Evolutionary conservation across 192 early-diverging fungal species (phyloP).

Genomic region (Podila epicladia): DNA sequence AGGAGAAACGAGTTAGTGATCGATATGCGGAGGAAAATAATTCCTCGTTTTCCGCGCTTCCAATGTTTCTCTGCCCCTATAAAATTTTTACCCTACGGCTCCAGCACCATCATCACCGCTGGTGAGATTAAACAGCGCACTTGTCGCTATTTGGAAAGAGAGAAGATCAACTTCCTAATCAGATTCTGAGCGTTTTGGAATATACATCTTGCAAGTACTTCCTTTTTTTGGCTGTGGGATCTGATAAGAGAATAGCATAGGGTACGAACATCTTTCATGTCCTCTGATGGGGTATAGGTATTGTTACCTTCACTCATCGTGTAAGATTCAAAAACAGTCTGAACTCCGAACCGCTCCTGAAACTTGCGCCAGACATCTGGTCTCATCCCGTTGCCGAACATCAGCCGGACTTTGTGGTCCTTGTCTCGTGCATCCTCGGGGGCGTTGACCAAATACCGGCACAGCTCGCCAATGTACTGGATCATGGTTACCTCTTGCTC

Average conservation of each 20-base stretch:
- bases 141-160: conserved; percentile 12
- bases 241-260: no score
- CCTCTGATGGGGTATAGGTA: no score
- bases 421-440: conserved; percentile 60
- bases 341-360: conserved; percentile 67
- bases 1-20: neutral
- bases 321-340: conserved; percentile 70
- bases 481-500: neutral
- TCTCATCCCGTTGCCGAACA: conserved; percentile 75
- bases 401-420: conserved; percentile 62
- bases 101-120: conserved; percentile 65
- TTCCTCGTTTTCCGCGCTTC: no score
- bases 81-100: conserved; percentile 63
- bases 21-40: neutral
- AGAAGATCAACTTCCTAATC: neutral
- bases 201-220: no score
- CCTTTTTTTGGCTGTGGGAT: no score
- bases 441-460: conserved; percentile 67
- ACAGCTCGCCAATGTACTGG: conserved; percentile 77
- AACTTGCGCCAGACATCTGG: conserved; percentile 74
- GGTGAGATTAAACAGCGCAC: conserved; percentile 54
- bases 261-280: neutral
- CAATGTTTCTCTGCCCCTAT: no score
- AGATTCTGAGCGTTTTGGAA: no score
- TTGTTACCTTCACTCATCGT: conserved; percentile 70